Conservation (phyloP, 2,329 filamentous ascomycete genomes). For the Cladosporium sp. region DNA sequence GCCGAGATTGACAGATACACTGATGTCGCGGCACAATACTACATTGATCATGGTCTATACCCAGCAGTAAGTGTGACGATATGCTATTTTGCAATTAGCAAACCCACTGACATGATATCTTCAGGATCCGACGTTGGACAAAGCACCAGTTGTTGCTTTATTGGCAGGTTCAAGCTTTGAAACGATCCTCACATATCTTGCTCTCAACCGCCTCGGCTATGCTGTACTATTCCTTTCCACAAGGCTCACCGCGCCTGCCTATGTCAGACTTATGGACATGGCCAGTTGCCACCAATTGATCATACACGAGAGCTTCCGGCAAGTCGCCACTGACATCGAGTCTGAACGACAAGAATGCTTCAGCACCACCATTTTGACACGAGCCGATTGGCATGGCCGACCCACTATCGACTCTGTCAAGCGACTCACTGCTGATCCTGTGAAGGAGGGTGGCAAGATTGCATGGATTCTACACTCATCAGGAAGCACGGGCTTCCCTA, state of each 20-base stretch:
- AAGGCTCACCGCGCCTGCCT: constrained; percentile 49
- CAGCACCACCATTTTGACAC: constrained; percentile 25
- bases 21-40: constrained; percentile 25
- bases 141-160: constrained; percentile 43
- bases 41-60: constrained; percentile 23
- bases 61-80: constrained; percentile 22
- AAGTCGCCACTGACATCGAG: constrained; percentile 30
- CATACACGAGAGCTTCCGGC: constrained; percentile 21
- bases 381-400: constrained; percentile 20
- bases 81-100: background rate
- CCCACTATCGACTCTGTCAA: constrained; percentile 15
- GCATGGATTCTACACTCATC: constrained; percentile 48
- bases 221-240: constrained; percentile 53
- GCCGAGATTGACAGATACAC: constrained; percentile 24
- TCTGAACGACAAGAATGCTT: constrained; percentile 28
- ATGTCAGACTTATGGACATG: constrained; percentile 44
- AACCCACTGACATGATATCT: background rate
- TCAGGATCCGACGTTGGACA: constrained; percentile 21
- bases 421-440: constrained; percentile 13
- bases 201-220: constrained; percentile 53
- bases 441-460: constrained; percentile 31
- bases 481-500: constrained; percentile 60
- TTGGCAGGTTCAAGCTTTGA: constrained; percentile 53
- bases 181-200: constrained; percentile 52
- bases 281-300: constrained; percentile 33